Evolutionary conservation across 169 alveolate genomes (phyloP).

Genomic region (Plasmodium knowlesi): DNA sequence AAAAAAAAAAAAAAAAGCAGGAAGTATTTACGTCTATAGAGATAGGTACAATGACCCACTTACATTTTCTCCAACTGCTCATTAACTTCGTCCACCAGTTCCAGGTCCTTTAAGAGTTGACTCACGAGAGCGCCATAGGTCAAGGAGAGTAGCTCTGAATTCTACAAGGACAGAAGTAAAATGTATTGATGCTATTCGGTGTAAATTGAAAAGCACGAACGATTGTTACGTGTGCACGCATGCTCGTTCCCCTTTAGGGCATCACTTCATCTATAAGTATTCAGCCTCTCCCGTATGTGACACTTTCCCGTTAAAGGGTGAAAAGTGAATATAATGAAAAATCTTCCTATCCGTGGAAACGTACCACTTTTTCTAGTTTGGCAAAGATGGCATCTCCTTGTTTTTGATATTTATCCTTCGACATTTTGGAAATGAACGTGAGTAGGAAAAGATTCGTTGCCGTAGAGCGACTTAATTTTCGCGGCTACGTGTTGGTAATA

Average conservation of each 20-base stretch:
- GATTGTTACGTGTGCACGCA: neutral
- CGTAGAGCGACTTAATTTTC: neutral
- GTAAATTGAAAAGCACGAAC: neutral
- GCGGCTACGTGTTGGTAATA: neutral
- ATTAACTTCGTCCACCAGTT: conserved; percentile 93
- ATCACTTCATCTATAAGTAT: neutral
- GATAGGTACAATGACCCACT: neutral
- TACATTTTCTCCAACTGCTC: conserved; percentile 86
- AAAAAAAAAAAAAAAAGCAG: neutral
- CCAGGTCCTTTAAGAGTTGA: conserved; percentile 91
- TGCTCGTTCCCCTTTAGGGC: neutral
- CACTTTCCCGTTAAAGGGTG: neutral
- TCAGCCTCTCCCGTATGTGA: neutral
- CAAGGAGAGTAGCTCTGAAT: conserved; percentile 90
- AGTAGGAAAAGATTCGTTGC: neutral
- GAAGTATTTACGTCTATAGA: neutral
- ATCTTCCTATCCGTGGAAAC: neutral
- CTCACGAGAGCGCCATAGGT: conserved; percentile 93
- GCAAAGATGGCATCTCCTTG: conserved; percentile 85
- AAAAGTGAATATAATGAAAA: neutral
- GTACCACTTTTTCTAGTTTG: conserved; percentile 83
- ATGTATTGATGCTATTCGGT: neutral
- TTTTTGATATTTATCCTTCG: conserved; percentile 80
- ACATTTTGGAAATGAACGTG: conserved; percentile 21
- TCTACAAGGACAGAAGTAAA: conserved; percentile 72